Conservation (phyloP, 106 monocot genomes). For the Apostasia ramifera region DNA sequence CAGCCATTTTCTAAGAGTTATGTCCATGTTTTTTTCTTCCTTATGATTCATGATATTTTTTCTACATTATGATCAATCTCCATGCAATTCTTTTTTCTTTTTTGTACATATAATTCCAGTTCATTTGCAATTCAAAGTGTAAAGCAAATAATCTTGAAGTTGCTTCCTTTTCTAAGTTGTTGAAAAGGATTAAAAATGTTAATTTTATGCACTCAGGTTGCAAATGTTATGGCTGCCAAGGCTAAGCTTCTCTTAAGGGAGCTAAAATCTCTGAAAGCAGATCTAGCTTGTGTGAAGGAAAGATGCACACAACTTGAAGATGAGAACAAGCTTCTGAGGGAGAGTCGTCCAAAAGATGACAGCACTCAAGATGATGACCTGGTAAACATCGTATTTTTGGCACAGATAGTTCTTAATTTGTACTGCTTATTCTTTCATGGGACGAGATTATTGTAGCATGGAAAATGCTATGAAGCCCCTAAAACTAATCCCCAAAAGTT, state of each 20-base stretch:
- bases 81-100: too few relatives aligned
- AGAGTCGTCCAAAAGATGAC: conserved; percentile 64
- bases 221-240: conserved; percentile 99
- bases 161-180: not conserved
- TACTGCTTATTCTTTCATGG: too few relatives aligned
- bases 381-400: conserved; percentile 17
- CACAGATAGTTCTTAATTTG: too few relatives aligned
- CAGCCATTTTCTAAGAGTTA: too few relatives aligned
- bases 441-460: too few relatives aligned
- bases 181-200: not conserved
- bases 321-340: conserved; percentile 78
- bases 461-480: too few relatives aligned
- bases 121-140: too few relatives aligned
- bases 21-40: too few relatives aligned
- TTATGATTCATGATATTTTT: too few relatives aligned
- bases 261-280: conserved; percentile 86
- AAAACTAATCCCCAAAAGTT: too few relatives aligned
- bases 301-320: conserved; percentile 86
- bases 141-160: not conserved
- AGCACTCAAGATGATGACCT: conserved; percentile 84
- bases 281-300: conserved; percentile 89
- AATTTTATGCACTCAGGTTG: conserved; percentile 43
- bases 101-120: too few relatives aligned
- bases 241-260: conserved; percentile 87
- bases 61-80: too few relatives aligned